A percentile compares a stretch with the other conserved stretches of the same genome.
These are phyloP conservation scores for Solanum neorickii DNA, from an alignment of 257 asterid species.

Conservation along the genomic window DNA sequence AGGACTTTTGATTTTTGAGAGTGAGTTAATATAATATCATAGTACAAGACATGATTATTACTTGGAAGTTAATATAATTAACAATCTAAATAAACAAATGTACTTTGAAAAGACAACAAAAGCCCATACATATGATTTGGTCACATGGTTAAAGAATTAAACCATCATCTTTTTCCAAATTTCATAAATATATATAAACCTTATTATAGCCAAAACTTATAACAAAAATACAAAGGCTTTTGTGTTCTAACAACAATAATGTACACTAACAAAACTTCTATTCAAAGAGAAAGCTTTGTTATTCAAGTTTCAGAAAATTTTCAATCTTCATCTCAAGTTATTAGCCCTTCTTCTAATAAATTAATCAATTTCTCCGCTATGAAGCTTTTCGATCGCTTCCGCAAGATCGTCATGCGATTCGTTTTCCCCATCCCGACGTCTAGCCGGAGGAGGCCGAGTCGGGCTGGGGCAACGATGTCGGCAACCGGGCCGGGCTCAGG, in stretches of 20 bases:
- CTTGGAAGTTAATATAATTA: neutral
- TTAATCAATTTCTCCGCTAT: constrained; percentile 4
- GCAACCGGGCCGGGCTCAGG: neutral
- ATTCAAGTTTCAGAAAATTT: neutral
- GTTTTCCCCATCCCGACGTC: neutral
- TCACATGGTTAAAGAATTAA: constrained; percentile 4
- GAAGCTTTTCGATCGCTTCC: constrained; percentile 8
- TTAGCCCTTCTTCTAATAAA: neutral
- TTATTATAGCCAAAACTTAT: neutral
- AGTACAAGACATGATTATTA: neutral
- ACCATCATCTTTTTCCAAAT: neutral
- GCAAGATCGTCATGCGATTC: constrained; percentile 6
- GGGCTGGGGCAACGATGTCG: neutral
- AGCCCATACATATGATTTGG: constrained; percentile 11
- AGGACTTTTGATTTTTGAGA: neutral
- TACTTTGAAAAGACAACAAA: neutral
- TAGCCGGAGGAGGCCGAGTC: neutral
- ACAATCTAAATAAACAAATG: neutral
- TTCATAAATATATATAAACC: neutral
- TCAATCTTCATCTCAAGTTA: neutral
- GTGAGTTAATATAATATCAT: neutral
- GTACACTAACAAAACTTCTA: neutral
- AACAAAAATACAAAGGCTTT: neutral
- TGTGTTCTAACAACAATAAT: neutral
- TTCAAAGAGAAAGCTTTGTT: constrained; percentile 4